Evolutionary conservation across 768 basidiomycete species (phyloP), one percentile per base, ranked within the genome.

Genomic region (Omphalotus guepiniiformis): DNA sequence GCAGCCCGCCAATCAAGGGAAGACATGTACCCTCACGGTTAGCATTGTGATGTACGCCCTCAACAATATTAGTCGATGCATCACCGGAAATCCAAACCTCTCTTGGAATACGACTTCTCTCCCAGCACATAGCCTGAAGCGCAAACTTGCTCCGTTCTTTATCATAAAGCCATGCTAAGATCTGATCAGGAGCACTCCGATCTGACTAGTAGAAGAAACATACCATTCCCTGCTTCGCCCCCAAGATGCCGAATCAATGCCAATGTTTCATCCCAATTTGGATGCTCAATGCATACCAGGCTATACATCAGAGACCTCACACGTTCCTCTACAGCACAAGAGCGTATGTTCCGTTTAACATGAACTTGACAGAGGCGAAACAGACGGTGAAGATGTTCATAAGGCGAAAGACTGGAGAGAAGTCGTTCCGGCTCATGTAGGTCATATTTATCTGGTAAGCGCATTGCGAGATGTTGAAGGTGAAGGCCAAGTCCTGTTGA

Each of bases 151-250:
- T 50, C 11, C 23, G n/a, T 6, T 22, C 2, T 19, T 50, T 50
- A 18, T 50, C 41, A 1, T 36, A 12, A 7, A 41, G 22, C 29
- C 44, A 46, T 23, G 37, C 34, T 45, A 39, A 4, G 5, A 28
- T 9, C 30, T 43, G 2, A 29, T 29, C 3, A 43, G 16, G 13
- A 21, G 30, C 12, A 46, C 30, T 25, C 29, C 9, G 26, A 25
- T n/a, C n/a, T 15, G 12, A 25, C 8, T 25, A 29, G 12, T 4
- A 27, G 19, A 19, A 45, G 36, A 6, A 11, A 18, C 47, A 26
- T 26, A 49, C 48, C 52, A 32, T 13, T 12, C n/a, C 42, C 52
- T 12, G 48, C 22, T 41, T 50, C 45, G 13, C 52, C 52, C 7
- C 48, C 52, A 21, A 32, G 12, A 18, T 7, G 11, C 9, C 19